Conservation (phyloP, 2,329 filamentous ascomycete genomes). For the Pyrenophora graminea region DNA sequence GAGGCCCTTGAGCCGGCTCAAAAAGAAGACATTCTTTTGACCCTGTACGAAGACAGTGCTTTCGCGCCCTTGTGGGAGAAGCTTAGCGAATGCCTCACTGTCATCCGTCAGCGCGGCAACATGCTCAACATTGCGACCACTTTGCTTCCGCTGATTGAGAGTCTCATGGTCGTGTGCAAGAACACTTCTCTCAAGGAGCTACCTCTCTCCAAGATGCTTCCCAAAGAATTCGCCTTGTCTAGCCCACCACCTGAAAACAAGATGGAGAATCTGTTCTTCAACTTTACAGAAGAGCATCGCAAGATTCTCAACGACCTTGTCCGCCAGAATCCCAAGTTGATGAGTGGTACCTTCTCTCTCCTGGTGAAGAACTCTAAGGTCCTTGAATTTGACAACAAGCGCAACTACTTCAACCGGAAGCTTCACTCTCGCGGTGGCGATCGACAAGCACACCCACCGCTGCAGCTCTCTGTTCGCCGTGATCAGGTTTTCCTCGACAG, state of each 20-base stretch:
- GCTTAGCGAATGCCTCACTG: constrained; percentile 82
- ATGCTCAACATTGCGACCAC: constrained; percentile 98
- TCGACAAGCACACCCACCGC: constrained; percentile 68
- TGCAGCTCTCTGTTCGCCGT: constrained; percentile 87
- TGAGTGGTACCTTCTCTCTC: constrained; percentile 96
- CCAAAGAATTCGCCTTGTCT: constrained; percentile 71
- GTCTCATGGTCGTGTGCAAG: constrained; percentile 98
- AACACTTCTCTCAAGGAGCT: constrained; percentile 83
- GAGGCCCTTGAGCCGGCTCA: constrained; percentile 63
- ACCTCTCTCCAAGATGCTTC: constrained; percentile 47
- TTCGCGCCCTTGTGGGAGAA: constrained; percentile 92
- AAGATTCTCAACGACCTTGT: constrained; percentile 98
- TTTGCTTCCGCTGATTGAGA: constrained; percentile 89
- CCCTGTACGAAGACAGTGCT: constrained; percentile 86
- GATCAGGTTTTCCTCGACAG: constrained; percentile 98
- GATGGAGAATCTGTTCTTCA: constrained; percentile 93
- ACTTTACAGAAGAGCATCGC: constrained; percentile 94
- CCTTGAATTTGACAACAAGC: constrained; percentile 98
- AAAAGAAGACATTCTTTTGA: constrained; percentile 83
- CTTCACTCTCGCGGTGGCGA: constrained; percentile 77
- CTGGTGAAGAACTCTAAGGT: constrained; percentile 99
- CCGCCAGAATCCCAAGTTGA: constrained; percentile 93
- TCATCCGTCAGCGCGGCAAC: constrained; percentile 88
- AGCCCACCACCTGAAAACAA: constrained; percentile 78
- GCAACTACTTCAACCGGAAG: constrained; percentile 96